These are phyloP conservation scores for Aspergillus asperescens DNA, from an alignment of 495 filamentous ascomycete species.

Conservation along the genomic window DNA sequence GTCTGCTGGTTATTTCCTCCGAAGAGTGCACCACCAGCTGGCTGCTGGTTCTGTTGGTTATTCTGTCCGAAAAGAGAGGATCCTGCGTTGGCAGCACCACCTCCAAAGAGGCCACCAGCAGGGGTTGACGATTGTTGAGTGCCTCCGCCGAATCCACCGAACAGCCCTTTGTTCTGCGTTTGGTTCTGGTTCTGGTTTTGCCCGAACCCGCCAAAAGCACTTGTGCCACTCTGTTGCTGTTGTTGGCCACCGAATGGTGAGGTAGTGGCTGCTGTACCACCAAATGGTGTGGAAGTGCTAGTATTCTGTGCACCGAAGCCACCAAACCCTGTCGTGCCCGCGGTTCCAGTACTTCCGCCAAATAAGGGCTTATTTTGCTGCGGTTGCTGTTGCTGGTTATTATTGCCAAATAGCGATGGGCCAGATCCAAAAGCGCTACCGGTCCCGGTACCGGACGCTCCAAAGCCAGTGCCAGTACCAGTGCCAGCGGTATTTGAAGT, in stretches of 20 bases:
- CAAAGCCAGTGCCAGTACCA: too few relatives aligned
- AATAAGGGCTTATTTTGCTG: slow-evolving; percentile 36
- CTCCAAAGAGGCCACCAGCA: slow-evolving; percentile 42
- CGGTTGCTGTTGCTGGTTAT: slow-evolving; percentile 24
- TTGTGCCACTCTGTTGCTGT: slow-evolving; percentile 33
- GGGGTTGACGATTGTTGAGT: slow-evolving; percentile 35
- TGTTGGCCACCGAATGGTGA: slow-evolving; percentile 36
- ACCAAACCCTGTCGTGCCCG: slow-evolving; percentile 30
- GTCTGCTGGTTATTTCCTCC: slow-evolving; percentile 33
- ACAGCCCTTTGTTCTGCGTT: slow-evolving; percentile 36
- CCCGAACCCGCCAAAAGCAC: slow-evolving; percentile 44
- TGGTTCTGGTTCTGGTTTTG: slow-evolving; percentile 38
- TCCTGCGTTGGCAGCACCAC: slow-evolving; percentile 26
- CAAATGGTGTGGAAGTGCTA: slow-evolving; percentile 35
- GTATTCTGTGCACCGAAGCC: slow-evolving; percentile 42
- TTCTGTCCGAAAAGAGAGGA: slow-evolving; percentile 39
- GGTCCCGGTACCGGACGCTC: slow-evolving; percentile 12
- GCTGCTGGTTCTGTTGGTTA: slow-evolving; percentile 33
- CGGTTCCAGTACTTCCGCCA: slow-evolving; percentile 23
- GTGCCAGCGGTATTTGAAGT: slow-evolving; percentile 23
- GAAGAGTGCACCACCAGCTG: slow-evolving; percentile 44
- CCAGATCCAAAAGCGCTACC: slow-evolving; percentile 31
- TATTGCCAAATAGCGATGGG: slow-evolving; percentile 46
- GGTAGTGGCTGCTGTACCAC: slow-evolving; percentile 30
- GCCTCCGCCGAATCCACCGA: slow-evolving; percentile 37